Conservation (phyloP, 768 basidiomycete species). For the Inosperma sp. region DNA sequence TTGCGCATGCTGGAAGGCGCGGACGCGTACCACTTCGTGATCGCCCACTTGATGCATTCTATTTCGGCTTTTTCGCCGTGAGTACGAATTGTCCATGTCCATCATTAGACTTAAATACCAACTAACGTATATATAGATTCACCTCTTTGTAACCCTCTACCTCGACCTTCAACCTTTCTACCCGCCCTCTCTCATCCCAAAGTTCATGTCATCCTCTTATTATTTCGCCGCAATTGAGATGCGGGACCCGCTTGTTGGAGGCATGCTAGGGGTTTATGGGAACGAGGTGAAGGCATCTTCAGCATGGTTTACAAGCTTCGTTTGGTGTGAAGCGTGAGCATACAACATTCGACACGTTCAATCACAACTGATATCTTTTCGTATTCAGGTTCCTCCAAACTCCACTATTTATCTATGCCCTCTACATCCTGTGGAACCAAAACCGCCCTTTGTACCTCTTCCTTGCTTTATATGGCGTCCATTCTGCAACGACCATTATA, state of each 20-base stretch:
- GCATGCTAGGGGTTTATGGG: conserved; percentile 41
- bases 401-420: conserved; percentile 72
- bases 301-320: conserved; percentile 63
- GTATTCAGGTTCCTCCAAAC: conserved; percentile 58
- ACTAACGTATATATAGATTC: conserved; percentile 34
- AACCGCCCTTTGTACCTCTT: conserved; percentile 47
- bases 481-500: conserved; percentile 71
- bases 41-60: conserved; percentile 62
- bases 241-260: conserved; percentile 62
- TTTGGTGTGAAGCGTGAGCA: conserved; percentile 57
- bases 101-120: background rate
- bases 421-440: conserved; percentile 56
- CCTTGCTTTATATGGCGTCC: conserved; percentile 70
- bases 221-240: conserved; percentile 52
- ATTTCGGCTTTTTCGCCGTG: conserved; percentile 69
- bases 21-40: conserved; percentile 37
- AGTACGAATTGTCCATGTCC: conserved; percentile 22
- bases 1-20: background rate
- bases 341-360: background rate
- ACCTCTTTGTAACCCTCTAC: conserved; percentile 63
- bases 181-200: conserved; percentile 48
- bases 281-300: conserved; percentile 29
- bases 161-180: conserved; percentile 70
- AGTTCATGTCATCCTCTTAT: conserved; percentile 39
- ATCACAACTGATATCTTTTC: background rate